Conservation (phyloP, 1,284 basidiomycete genomes). For the Pseudomicrostroma phylloplanum region DNA sequence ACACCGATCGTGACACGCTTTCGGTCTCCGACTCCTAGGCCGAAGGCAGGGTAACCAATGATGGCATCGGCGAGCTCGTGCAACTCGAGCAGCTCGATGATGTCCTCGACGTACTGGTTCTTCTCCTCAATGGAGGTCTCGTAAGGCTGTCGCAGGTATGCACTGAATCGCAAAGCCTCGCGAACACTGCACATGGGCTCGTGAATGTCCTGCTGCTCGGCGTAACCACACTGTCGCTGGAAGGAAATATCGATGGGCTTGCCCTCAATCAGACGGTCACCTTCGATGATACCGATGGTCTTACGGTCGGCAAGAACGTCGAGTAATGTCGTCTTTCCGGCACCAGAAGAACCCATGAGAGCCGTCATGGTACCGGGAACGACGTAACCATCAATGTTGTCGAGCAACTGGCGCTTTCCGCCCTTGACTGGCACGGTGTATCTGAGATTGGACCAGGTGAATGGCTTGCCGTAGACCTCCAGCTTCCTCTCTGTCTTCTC, state of each 20-base stretch:
- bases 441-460: slow-evolving; percentile 54
- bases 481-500: slow-evolving; percentile 31
- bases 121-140: slow-evolving; percentile 66
- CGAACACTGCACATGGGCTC: slow-evolving; percentile 76
- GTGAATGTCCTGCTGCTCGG: slow-evolving; percentile 77
- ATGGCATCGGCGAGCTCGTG: slow-evolving; percentile 66
- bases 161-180: slow-evolving; percentile 76
- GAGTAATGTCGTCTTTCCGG: slow-evolving; percentile 59
- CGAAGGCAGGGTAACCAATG: slow-evolving; percentile 57
- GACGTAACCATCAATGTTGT: slow-evolving; percentile 76
- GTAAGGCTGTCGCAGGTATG: slow-evolving; percentile 69
- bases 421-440: slow-evolving; percentile 57
- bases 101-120: slow-evolving; percentile 71
- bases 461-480: slow-evolving; percentile 37
- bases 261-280: slow-evolving; percentile 73
- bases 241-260: slow-evolving; percentile 66
- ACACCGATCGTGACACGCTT: slow-evolving; percentile 70
- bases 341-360: slow-evolving; percentile 68
- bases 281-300: slow-evolving; percentile 71
- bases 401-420: slow-evolving; percentile 61
- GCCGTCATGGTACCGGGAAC: slow-evolving; percentile 70
- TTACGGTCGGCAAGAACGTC: slow-evolving; percentile 76
- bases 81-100: slow-evolving; percentile 72
- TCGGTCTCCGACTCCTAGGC: slow-evolving; percentile 58
- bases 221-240: slow-evolving; percentile 60